A percentile compares a stretch with the other conserved stretches of the same genome.
Conservation (phyloP, 495 filamentous ascomycete genomes). For the Massariosphaeria phaeospora region DNA sequence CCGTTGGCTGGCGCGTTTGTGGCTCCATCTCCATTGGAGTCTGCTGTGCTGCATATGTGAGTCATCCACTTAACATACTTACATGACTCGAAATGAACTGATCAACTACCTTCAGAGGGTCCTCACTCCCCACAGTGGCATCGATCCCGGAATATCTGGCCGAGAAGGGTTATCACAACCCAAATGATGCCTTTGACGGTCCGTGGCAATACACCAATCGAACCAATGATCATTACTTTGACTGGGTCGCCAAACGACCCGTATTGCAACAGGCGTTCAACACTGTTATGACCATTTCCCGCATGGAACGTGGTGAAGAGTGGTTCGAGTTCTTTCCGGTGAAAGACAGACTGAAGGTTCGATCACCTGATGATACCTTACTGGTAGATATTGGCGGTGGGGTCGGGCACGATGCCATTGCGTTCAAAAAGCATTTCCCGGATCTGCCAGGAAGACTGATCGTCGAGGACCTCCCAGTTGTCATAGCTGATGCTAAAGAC, state of each 20-base stretch:
- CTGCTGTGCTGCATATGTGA: not conserved
- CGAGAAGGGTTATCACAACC: not conserved
- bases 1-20: not conserved
- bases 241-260: not conserved
- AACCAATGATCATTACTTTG: conserved; percentile 2
- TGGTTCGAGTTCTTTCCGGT: conserved; percentile 12
- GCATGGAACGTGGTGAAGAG: not conserved
- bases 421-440: not conserved
- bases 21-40: not conserved
- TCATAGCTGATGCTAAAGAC: not conserved
- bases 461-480: not conserved
- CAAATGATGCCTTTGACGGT: conserved; percentile 1
- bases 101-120: no score
- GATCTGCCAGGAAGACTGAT: not conserved
- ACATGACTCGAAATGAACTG: no score
- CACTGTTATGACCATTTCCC: not conserved
- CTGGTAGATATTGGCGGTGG: conserved; percentile 8
- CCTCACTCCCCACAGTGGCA: not conserved
- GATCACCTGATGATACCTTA: not conserved
- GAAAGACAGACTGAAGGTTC: not conserved
- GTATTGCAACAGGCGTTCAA: not conserved
- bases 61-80: no score
- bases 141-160: conserved; percentile 2
- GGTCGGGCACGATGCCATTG: not conserved
- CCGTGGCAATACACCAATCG: conserved; percentile 1